These are phyloP conservation scores for Miscanthus lutarioriparius DNA, from an alignment of 176 grass and related monocot species.

Conservation along the genomic window DNA sequence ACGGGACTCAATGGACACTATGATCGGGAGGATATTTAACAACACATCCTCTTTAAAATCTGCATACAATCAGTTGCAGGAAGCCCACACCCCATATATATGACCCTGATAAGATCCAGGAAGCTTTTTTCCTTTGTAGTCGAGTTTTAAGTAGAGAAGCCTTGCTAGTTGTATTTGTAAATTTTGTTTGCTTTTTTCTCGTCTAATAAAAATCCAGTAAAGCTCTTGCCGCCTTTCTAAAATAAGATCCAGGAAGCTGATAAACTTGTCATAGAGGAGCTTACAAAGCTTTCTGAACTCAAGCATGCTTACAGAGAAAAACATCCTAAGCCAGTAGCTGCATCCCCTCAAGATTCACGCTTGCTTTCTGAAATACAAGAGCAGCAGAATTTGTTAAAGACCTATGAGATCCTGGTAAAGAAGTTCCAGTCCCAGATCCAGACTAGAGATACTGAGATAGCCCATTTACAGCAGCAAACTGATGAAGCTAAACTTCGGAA, in stretches of 20 bases:
- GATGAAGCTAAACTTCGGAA: constrained; percentile 81
- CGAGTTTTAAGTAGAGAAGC: too few relatives aligned
- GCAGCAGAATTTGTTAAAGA: constrained; percentile 94
- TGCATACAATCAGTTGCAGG: constrained; percentile 93
- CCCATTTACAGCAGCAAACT: constrained; percentile 71
- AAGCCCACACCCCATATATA: constrained; percentile 98
- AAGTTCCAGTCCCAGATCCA: constrained; percentile 98
- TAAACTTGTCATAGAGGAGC: constrained; percentile 93
- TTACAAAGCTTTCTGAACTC: constrained; percentile 89
- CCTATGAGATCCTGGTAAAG: constrained; percentile 95
- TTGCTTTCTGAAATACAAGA: constrained; percentile 94
- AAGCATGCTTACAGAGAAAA: constrained; percentile 95
- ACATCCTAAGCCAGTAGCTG: constrained; percentile 77
- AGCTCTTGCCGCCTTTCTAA: too few relatives aligned
- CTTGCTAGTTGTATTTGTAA: too few relatives aligned
- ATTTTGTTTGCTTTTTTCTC: too few relatives aligned
- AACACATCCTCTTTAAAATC: constrained; percentile 96
- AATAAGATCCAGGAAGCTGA: constrained; percentile 85
- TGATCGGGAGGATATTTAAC: constrained; percentile 76
- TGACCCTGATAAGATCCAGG: too few relatives aligned
- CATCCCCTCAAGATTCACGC: constrained; percentile 80
- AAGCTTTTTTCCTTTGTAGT: too few relatives aligned
- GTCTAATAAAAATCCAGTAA: too few relatives aligned
- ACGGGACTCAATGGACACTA: constrained; percentile 65
- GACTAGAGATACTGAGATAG: constrained; percentile 79